phyloP scores from a whole-genome alignment of 78 protist genomes.

The Dictyostelium capitatum region DNA sequence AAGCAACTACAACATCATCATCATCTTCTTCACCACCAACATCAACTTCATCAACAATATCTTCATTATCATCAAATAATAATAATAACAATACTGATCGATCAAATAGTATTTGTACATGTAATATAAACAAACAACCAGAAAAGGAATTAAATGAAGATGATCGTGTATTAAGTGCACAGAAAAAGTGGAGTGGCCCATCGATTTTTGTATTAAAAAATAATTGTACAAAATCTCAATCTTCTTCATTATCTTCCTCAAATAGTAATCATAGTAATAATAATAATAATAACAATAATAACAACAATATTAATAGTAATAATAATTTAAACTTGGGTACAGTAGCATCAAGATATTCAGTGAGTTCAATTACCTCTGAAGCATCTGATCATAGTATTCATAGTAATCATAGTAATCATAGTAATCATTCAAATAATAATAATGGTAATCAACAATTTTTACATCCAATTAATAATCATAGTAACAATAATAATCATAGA shows the following conservation, averaged over 20 bases:
- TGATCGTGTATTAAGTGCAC: conserved; percentile 54
- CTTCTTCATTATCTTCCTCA: too few relatives aligned
- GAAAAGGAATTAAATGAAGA: conserved; percentile 63
- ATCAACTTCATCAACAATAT: background rate
- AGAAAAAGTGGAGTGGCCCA: conserved; percentile 72
- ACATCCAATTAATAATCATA: background rate
- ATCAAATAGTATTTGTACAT: conserved; percentile 4
- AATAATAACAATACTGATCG: conserved; percentile 16
- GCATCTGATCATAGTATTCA: conserved; percentile 60
- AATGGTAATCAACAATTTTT: background rate
- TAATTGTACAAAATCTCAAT: background rate
- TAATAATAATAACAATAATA: background rate
- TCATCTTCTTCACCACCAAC: background rate
- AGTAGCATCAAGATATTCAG: conserved; percentile 11
- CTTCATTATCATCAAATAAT: background rate
- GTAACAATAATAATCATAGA: background rate
- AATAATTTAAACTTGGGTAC: background rate
- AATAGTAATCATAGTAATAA: background rate
- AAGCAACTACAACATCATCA: background rate
- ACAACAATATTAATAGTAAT: background rate
- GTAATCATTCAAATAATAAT: background rate
- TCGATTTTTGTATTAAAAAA: conserved; percentile 59
- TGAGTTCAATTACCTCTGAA: conserved; percentile 68
- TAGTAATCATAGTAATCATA: background rate
- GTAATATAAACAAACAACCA: conserved; percentile 11